Percentiles rank a stretch among this genome's conserved stretches.
Evolutionary conservation across 169 alveolate genomes (phyloP).

Genomic region (Plasmodium cynomolgi): DNA sequence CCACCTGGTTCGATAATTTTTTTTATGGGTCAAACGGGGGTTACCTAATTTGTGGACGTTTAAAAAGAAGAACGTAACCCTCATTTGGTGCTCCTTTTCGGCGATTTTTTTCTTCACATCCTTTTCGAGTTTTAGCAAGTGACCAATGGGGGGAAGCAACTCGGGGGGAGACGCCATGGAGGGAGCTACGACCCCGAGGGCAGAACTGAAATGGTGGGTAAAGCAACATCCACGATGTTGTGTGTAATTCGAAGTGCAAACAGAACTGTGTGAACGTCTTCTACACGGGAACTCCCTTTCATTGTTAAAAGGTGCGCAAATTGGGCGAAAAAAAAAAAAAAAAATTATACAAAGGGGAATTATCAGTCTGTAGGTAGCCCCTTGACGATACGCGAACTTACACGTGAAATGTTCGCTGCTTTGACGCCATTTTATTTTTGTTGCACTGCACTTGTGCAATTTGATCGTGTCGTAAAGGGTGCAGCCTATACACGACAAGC

Average conservation of each 20-base stretch:
- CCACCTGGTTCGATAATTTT: too few species aligned
- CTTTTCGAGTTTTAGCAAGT: too few species aligned
- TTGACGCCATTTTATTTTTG: not conserved
- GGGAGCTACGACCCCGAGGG: not conserved
- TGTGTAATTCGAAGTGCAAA: not conserved
- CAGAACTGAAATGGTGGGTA: not conserved
- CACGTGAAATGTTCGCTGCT: not conserved
- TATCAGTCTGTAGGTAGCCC: not conserved
- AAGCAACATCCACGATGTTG: not conserved
- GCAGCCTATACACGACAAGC: not conserved
- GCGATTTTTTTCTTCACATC: too few species aligned
- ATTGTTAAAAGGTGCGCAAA: not conserved
- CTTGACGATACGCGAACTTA: not conserved
- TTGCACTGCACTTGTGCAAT: not conserved
- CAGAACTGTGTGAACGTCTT: not conserved
- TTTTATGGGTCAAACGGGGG: too few species aligned
- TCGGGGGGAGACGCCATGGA: not conserved
- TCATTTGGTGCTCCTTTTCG: too few species aligned
- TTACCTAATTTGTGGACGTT: too few species aligned
- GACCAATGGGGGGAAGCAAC: too few species aligned
- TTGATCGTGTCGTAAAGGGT: not conserved
- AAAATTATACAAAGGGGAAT: not conserved
- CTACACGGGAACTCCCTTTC: not conserved
- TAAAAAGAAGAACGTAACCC: too few species aligned
- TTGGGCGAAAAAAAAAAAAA: not conserved